These are phyloP conservation scores for Tylopilus felleus DNA, from an alignment of 768 basidiomycete genomes.

Conservation along the genomic window DNA sequence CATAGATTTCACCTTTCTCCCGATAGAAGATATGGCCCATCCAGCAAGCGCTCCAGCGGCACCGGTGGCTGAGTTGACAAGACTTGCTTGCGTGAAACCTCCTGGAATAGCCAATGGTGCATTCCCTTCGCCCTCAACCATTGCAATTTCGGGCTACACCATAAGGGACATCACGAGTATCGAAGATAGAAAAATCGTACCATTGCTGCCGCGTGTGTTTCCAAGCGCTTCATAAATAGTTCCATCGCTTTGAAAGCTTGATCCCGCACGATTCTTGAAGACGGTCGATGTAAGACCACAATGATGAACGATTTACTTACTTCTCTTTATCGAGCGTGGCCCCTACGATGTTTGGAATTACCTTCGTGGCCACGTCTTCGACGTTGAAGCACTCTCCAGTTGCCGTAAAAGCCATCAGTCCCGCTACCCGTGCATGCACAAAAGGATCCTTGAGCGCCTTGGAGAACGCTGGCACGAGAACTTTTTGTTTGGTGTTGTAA, in stretches of 20 bases:
- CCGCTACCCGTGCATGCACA: slow-evolving; percentile 90
- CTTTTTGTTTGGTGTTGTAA: slow-evolving; percentile 88
- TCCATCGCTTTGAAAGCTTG: slow-evolving; percentile 95
- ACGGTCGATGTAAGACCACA: neutral
- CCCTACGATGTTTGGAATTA: slow-evolving; percentile 80
- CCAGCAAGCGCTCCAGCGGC: slow-evolving; percentile 91
- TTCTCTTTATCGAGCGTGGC: slow-evolving; percentile 90
- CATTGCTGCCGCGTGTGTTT: slow-evolving; percentile 77
- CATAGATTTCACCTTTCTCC: slow-evolving; percentile 60
- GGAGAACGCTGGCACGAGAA: slow-evolving; percentile 94
- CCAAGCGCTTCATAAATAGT: slow-evolving; percentile 80
- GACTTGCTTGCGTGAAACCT: slow-evolving; percentile 30
- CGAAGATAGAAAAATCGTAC: slow-evolving; percentile 38
- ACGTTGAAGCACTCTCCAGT: slow-evolving; percentile 85
- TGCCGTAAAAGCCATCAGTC: slow-evolving; percentile 94
- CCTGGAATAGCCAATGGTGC: slow-evolving; percentile 28
- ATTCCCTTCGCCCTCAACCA: slow-evolving; percentile 36
- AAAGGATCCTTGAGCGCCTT: slow-evolving; percentile 88
- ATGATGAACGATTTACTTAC: slow-evolving; percentile 40
- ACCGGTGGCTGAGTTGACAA: slow-evolving; percentile 85
- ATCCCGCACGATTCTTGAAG: slow-evolving; percentile 78
- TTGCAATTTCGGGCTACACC: slow-evolving; percentile 54
- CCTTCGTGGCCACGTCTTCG: slow-evolving; percentile 86
- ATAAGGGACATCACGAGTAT: neutral
- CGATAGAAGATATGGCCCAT: slow-evolving; percentile 91